Base-by-base conservation (phyloP, 2,329 filamentous ascomycete genomes). In the Fusarium aywerte region DNA sequence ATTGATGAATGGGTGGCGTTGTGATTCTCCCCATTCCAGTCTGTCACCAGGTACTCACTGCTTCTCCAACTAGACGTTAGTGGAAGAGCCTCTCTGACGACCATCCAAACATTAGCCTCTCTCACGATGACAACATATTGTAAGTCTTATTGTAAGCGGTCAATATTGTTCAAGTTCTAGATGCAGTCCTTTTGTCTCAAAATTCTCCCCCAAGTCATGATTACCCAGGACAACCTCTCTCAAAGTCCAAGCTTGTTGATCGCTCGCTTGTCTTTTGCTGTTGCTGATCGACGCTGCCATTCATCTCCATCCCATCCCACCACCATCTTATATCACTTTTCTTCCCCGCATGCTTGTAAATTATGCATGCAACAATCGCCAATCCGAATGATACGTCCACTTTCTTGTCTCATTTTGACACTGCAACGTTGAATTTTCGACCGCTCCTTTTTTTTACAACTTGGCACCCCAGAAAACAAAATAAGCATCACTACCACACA, bases 261-360 rank as follows among this genome's bases (percentile, higher is more conserved):
- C n/a, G 8, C 40, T 58, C n/a, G 25, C 43, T 36, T 20, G 31
- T 38, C 35, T n/a, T n/a, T 39, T 12, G 36, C 18, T n/a, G 35
- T 32, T 29, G 59, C 38, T 62, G 58, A 67, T 67, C 64, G 43
- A 45, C 58, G 32, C 27, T 51, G 36, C 33, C 32, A 31, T 27
- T 15, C 43, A 31, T 8, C 36, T 43, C 47, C 43, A 31, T 8
- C 36, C 50, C 47, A 43, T 40, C 48, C 62, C 62, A 65, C 44
- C 62, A 62, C 40, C 39, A 40, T 39, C 12, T 33, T 23, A 8
- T 9, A n/a, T n/a, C n/a, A n/a, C n/a, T n/a, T n/a, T 12, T 25
- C 25, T 51, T 45, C 64, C 64, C 64, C 64, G 53, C 58, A 44
- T 43, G n/a, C n/a, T n/a, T n/a, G n/a, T n/a, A n/a, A n/a, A n/a